Evolutionary conservation across 371 early-diverging fungal species (phyloP).

Genomic region (Enterocytospora artemiae): DNA sequence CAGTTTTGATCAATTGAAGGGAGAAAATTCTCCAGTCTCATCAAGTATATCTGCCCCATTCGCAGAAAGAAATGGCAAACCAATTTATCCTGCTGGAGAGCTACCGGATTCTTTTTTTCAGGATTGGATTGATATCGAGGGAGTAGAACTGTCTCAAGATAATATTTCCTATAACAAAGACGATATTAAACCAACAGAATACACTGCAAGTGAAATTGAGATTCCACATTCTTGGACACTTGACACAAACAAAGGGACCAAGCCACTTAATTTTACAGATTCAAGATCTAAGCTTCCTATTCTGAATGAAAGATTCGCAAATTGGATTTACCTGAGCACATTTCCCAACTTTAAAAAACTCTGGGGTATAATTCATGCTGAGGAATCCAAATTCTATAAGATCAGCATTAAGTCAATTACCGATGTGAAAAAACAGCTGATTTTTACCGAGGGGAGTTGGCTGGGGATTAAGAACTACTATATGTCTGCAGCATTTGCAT

Average conservation of each 20-base stretch:
- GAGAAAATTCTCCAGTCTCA: constrained; percentile 58
- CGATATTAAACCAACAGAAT: constrained; percentile 59
- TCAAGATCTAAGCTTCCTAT: constrained; percentile 61
- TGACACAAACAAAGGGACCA: constrained; percentile 14
- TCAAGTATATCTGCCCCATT: constrained; percentile 61
- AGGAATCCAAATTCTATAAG: constrained; percentile 29
- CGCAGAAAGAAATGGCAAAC: constrained; percentile 32
- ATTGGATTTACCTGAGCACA: constrained; percentile 94
- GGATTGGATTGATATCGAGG: constrained; percentile 59
- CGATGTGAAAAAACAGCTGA: constrained; percentile 26
- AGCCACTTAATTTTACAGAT: constrained; percentile 19
- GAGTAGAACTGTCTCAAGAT: constrained; percentile 60
- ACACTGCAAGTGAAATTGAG: constrained; percentile 56
- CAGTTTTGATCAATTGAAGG: constrained; percentile 69
- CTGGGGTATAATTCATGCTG: constrained; percentile 61
- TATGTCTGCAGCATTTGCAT: constrained; percentile 20
- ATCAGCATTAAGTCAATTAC: constrained; percentile 34
- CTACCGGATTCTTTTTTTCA: constrained; percentile 90
- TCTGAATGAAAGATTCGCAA: constrained; percentile 74
- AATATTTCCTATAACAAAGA: constrained; percentile 71
- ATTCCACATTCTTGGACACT: constrained; percentile 55
- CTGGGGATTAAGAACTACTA: constrained; percentile 45
- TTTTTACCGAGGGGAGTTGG: constrained; percentile 17
- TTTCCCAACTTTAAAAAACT: constrained; percentile 86
- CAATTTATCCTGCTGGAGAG: constrained; percentile 83